Percentiles rank a stretch among this genome's conserved stretches.
phyloP scores from a whole-genome alignment of 768 basidiomycete species.

The Rhizopogon salebrosus region DNA sequence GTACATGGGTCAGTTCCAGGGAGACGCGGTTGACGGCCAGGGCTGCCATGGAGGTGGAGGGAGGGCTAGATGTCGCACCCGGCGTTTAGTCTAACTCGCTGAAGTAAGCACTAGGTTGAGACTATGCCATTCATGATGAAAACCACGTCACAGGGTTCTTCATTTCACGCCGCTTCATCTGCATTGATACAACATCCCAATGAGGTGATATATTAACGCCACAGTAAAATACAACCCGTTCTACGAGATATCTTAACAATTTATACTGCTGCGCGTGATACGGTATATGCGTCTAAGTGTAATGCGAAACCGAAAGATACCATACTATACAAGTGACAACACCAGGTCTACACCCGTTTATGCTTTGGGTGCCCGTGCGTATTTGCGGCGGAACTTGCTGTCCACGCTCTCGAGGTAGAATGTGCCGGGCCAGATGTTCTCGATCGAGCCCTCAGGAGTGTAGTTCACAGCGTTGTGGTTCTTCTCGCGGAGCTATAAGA shows the following conservation, averaged over 20 bases:
- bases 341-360: constrained; percentile 1
- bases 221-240: neutral
- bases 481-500: constrained; percentile 82
- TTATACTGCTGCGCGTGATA: neutral
- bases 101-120: no score
- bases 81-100: no score
- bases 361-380: constrained; percentile 42
- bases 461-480: constrained; percentile 91
- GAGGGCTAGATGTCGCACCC: neutral
- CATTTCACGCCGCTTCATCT: no score
- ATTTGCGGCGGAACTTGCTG: constrained; percentile 87
- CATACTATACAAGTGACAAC: neutral
- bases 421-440: constrained; percentile 91
- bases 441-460: constrained; percentile 78
- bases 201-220: neutral
- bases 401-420: constrained; percentile 93
- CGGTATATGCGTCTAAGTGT: constrained; percentile 4
- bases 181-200: no score
- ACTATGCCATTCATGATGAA: no score
- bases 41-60: neutral
- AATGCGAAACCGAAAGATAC: neutral
- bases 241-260: neutral
- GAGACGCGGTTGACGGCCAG: constrained; percentile 31
- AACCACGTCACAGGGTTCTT: no score
- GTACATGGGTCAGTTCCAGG: constrained; percentile 62